phyloP scores from a whole-genome alignment of 768 basidiomycete genomes.

The Suillus placidus region DNA sequence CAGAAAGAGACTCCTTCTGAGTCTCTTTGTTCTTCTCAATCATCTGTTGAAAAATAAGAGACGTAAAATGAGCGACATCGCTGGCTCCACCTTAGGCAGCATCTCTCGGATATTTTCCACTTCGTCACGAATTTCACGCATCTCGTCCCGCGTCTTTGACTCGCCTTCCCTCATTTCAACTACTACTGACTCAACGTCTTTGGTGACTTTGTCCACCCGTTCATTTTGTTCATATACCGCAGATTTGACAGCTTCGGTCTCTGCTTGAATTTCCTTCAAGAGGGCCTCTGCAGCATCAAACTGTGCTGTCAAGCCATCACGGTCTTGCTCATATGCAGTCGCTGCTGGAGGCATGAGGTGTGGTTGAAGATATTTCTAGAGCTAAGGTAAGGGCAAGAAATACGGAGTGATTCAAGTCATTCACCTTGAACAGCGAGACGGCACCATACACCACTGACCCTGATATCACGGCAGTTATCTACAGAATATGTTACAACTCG shows the following conservation, averaged over 20 bases:
- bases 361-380: conserved; percentile 86
- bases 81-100: conserved; percentile 78
- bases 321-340: conserved; percentile 88
- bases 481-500: conserved; percentile 13
- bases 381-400: conserved; percentile 11
- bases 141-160: conserved; percentile 77
- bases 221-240: conserved; percentile 79
- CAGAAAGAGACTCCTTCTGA: conserved; percentile 79
- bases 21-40: conserved; percentile 90
- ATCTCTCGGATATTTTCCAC: conserved; percentile 88
- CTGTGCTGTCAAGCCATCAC: conserved; percentile 80
- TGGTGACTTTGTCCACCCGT: conserved; percentile 69
- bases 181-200: conserved; percentile 73
- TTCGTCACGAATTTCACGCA: conserved; percentile 91
- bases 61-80: not conserved
- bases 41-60: conserved; percentile 59
- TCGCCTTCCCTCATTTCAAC: conserved; percentile 80
- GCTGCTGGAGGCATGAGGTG: conserved; percentile 87
- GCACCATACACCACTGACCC: conserved; percentile 84
- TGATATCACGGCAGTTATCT: conserved; percentile 94
- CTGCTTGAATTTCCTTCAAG: conserved; percentile 76
- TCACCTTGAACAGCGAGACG: conserved; percentile 74
- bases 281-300: conserved; percentile 88
- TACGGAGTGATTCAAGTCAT: conserved; percentile 18
- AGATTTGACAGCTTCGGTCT: conserved; percentile 69